A percentile compares a stretch with the other conserved stretches of the same genome.
These are phyloP conservation scores for Kwoniella shivajii DNA, from an alignment of 1,284 basidiomycete genomes.

Conservation along the genomic window DNA sequence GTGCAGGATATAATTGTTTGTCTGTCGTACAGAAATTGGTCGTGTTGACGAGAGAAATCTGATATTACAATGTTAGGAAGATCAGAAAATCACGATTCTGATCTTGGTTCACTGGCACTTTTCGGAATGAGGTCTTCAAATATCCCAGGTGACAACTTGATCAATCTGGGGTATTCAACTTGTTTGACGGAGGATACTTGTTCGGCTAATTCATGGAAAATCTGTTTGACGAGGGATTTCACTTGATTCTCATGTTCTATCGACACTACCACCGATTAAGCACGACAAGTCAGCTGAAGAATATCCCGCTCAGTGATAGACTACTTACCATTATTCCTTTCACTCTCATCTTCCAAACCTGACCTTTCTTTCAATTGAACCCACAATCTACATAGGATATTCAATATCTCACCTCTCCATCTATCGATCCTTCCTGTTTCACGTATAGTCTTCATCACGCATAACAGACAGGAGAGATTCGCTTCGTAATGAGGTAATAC, in stretches of 20 bases:
- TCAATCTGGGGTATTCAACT: conserved; percentile 9
- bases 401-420: conserved; percentile 52
- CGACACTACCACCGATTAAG: too few species aligned
- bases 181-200: conserved; percentile 15
- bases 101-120: too few species aligned
- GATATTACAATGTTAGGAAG: too few species aligned
- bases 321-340: not conserved
- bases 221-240: not conserved
- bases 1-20: conserved; percentile 4
- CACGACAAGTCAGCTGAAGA: too few species aligned
- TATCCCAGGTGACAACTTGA: conserved; percentile 1
- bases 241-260: not conserved
- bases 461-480: conserved; percentile 43
- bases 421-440: conserved; percentile 34
- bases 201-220: conserved; percentile 12
- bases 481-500: conserved; percentile 37
- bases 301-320: not conserved
- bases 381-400: conserved; percentile 40
- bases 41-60: not conserved
- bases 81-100: too few species aligned
- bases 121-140: conserved; percentile 17
- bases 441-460: conserved; percentile 27
- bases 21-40: too few species aligned
- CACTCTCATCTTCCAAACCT: conserved; percentile 9
- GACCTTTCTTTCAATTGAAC: conserved; percentile 35